A percentile compares a stretch with the other conserved stretches of the same genome.
These are phyloP conservation scores for Pholiota microspora DNA, from an alignment of 768 basidiomycete genomes.

Conservation along the genomic window DNA sequence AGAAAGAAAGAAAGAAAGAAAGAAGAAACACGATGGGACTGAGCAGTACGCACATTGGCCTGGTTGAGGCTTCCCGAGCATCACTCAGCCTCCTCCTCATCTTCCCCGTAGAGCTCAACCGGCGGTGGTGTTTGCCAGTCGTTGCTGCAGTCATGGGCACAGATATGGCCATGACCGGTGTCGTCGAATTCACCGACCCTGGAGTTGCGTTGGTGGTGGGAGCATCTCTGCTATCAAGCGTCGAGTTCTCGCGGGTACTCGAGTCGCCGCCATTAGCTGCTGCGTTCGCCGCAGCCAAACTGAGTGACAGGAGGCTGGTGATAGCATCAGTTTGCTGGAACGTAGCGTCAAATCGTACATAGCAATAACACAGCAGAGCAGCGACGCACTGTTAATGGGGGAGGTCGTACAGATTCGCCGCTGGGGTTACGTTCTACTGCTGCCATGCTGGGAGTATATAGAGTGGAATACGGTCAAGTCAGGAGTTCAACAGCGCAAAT, in stretches of 20 bases:
- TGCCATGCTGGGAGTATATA: constrained; percentile 10
- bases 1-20: constrained; percentile 2
- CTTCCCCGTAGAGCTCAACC: constrained; percentile 70
- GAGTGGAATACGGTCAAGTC: background rate
- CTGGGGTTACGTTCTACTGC: constrained; percentile 11
- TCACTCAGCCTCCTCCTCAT: constrained; percentile 72
- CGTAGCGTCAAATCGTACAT: background rate
- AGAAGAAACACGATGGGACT: constrained; percentile 10
- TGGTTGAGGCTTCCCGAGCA: constrained; percentile 71
- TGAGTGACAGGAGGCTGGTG: constrained; percentile 68
- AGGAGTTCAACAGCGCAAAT: background rate
- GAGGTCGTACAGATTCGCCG: constrained; percentile 6
- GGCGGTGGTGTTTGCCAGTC: constrained; percentile 55
- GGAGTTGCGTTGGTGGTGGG: background rate
- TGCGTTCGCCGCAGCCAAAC: constrained; percentile 55
- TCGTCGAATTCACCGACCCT: constrained; percentile 5
- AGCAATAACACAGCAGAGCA: background rate
- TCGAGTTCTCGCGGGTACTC: background rate
- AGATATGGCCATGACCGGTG: constrained; percentile 10
- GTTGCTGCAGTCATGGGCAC: constrained; percentile 26
- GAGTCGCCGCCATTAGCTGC: constrained; percentile 21
- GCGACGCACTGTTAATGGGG: constrained; percentile 17
- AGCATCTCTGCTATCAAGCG: background rate
- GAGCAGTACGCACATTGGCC: constrained; percentile 62
- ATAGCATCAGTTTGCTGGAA: constrained; percentile 40